A percentile compares a stretch with the other conserved stretches of the same genome.
Evolutionary conservation across 345 rosid species (phyloP).

Genomic region (Conringia planisiliqua): DNA sequence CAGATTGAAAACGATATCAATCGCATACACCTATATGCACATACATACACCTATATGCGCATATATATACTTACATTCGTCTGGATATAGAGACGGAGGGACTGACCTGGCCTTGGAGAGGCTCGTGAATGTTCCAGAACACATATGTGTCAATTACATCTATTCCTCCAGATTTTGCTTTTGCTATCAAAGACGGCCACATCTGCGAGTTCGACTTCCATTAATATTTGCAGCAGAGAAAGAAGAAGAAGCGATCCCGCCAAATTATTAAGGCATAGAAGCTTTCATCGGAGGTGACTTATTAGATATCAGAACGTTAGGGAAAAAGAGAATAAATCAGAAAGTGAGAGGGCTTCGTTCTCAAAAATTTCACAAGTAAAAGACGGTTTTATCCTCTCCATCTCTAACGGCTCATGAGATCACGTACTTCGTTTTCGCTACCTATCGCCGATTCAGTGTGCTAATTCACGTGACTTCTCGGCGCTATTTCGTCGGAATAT

Average conservation of each 20-base stretch:
- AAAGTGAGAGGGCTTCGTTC: neutral
- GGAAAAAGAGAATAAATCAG: neutral
- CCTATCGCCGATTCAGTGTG: conserved; percentile 3
- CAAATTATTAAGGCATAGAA: neutral
- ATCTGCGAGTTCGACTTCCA: conserved; percentile 47
- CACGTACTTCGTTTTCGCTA: conserved; percentile 5
- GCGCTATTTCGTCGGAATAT: neutral
- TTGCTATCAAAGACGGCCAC: conserved; percentile 80
- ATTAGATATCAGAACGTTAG: neutral
- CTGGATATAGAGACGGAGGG: neutral
- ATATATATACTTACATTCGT: neutral
- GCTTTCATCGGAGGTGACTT: neutral
- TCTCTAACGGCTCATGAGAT: conserved; percentile 28
- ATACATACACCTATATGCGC: too few species aligned
- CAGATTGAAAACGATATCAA: neutral
- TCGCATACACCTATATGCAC: neutral
- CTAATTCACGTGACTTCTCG: conserved; percentile 24
- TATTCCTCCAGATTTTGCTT: conserved; percentile 80
- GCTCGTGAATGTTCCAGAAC: conserved; percentile 89
- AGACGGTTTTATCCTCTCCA: conserved; percentile 22
- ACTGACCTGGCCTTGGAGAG: conserved; percentile 66
- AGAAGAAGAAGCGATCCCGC: conserved; percentile 20
- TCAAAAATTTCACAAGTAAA: neutral
- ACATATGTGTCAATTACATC: conserved; percentile 88
- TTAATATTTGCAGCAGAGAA: conserved; percentile 5